Conservation (phyloP, 371 early-diverging fungal genomes). For the Furculomyces boomerangus region DNA sequence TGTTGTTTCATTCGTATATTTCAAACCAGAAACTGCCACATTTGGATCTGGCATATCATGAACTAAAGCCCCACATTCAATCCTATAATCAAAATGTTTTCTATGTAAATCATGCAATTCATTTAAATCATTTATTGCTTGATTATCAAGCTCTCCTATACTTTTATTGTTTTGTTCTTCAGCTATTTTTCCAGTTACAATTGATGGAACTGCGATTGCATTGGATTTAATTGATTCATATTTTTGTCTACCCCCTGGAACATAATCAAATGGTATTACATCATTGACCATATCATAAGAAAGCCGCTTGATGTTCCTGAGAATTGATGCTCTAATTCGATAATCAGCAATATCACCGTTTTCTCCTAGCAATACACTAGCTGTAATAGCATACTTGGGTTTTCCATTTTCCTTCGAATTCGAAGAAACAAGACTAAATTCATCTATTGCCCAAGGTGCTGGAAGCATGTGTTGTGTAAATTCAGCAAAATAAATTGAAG, state of each 20-base stretch:
- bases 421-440: slow-evolving; percentile 38
- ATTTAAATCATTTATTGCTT: background rate
- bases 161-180: background rate
- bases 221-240: background rate
- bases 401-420: background rate
- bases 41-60: background rate
- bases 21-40: background rate
- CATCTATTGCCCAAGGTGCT: slow-evolving; percentile 28
- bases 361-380: slow-evolving; percentile 39
- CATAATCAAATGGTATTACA: slow-evolving; percentile 1
- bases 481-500: slow-evolving; percentile 71
- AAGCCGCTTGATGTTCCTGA: slow-evolving; percentile 46
- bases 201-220: background rate
- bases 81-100: slow-evolving; percentile 23
- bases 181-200: background rate
- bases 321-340: slow-evolving; percentile 46
- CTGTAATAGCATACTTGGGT: slow-evolving; percentile 38
- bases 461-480: slow-evolving; percentile 70
- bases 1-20: background rate
- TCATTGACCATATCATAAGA: slow-evolving; percentile 61
- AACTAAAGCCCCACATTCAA: slow-evolving; percentile 22
- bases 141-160: background rate
- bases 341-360: slow-evolving; percentile 56
- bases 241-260: background rate
- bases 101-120: slow-evolving; percentile 20